phyloP scores from a whole-genome alignment of 306 rosid species.

The Fagus sylvatica region DNA sequence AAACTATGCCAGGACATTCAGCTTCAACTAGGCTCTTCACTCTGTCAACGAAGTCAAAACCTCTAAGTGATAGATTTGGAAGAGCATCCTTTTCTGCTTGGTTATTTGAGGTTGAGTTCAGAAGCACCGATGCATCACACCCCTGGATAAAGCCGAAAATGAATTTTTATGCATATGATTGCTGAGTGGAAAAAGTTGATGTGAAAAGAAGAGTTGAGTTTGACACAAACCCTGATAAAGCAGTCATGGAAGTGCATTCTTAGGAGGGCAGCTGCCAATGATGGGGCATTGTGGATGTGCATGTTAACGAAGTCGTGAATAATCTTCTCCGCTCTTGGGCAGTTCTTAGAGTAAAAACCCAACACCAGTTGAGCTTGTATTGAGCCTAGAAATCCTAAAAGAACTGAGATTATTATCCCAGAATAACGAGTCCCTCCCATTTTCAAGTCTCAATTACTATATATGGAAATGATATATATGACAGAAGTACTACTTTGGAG shows the following conservation, averaged over 20 bases:
- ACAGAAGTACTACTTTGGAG: background rate
- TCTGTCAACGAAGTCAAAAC: slow-evolving; percentile 79
- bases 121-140: slow-evolving; percentile 81
- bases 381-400: slow-evolving; percentile 46
- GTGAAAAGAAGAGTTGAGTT: background rate
- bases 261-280: slow-evolving; percentile 78
- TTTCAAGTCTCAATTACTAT: slow-evolving; percentile 11
- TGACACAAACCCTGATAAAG: slow-evolving; percentile 59
- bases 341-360: slow-evolving; percentile 54
- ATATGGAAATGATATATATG: background rate
- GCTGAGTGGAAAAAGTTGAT: background rate
- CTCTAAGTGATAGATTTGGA: slow-evolving; percentile 83
- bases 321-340: slow-evolving; percentile 74
- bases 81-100: slow-evolving; percentile 57
- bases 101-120: slow-evolving; percentile 64
- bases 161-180: background rate
- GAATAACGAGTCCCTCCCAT: slow-evolving; percentile 42
- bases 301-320: slow-evolving; percentile 47
- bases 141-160: slow-evolving; percentile 48
- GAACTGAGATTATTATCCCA: slow-evolving; percentile 32
- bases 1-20: slow-evolving; percentile 84
- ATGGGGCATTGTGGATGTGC: slow-evolving; percentile 63
- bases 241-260: slow-evolving; percentile 91
- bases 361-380: slow-evolving; percentile 52
- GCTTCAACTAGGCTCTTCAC: slow-evolving; percentile 82